These are phyloP conservation scores for Brassica incana DNA, from an alignment of 345 rosid species.

Conservation along the genomic window DNA sequence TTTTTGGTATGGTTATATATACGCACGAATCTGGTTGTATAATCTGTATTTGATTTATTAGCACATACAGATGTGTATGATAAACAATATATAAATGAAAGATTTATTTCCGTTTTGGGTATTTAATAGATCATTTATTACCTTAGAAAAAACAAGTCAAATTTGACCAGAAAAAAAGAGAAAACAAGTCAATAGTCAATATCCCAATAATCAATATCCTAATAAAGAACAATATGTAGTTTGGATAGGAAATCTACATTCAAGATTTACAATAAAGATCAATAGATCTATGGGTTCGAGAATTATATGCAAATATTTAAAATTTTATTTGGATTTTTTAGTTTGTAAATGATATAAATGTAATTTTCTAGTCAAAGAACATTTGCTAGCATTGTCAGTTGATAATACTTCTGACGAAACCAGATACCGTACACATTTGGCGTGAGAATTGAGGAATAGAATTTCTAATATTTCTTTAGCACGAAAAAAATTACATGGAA, in stretches of 20 bases:
- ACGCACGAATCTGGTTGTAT: not conserved
- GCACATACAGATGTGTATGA: not conserved
- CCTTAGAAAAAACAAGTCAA: not conserved
- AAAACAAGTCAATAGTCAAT: not conserved
- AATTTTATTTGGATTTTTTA: not conserved
- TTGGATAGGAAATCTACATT: not conserved
- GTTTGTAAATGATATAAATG: not conserved
- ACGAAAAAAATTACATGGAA: not conserved
- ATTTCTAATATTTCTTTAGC: not conserved
- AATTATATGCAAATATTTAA: not conserved
- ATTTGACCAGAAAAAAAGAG: too few relatives aligned
- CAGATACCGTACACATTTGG: not conserved
- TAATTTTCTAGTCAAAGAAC: not conserved
- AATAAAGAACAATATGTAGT: not conserved
- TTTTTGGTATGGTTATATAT: not conserved
- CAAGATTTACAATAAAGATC: not conserved
- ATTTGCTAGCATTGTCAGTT: not conserved
- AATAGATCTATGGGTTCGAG: not conserved
- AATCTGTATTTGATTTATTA: not conserved
- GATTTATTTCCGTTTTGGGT: constrained; percentile 15
- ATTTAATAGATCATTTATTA: not conserved
- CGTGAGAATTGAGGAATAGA: not conserved
- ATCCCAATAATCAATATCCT: not conserved
- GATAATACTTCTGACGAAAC: not conserved
- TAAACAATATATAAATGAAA: not conserved